Evolutionary conservation across 192 early-diverging fungal species (phyloP).

Genomic region (Rhizoclosmatium sp.): DNA sequence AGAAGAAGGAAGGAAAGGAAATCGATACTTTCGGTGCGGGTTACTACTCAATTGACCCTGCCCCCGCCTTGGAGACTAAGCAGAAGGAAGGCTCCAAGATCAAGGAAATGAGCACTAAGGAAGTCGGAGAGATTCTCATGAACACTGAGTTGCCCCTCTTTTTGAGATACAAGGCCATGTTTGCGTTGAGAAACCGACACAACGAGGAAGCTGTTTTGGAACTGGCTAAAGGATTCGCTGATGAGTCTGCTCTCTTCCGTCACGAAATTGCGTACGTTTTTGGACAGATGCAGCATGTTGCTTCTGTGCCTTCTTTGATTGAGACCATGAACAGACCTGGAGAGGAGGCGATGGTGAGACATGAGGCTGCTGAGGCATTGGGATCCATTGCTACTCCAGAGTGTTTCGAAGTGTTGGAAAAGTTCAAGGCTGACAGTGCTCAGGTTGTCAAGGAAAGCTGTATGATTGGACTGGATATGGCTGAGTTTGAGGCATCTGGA

Average conservation of each 20-base stretch:
- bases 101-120: slow-evolving; percentile 65
- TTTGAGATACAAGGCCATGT: slow-evolving; percentile 94
- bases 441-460: slow-evolving; percentile 91
- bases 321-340: slow-evolving; percentile 75
- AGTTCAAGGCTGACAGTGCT: slow-evolving; percentile 78
- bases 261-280: slow-evolving; percentile 96
- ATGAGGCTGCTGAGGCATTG: slow-evolving; percentile 96
- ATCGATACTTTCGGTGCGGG: slow-evolving; percentile 19
- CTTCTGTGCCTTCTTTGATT: slow-evolving; percentile 83
- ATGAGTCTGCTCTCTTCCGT: slow-evolving; percentile 82
- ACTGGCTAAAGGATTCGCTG: slow-evolving; percentile 84
- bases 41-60: slow-evolving; percentile 91
- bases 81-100: slow-evolving; percentile 3
- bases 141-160: slow-evolving; percentile 80
- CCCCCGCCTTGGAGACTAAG: slow-evolving; percentile 73
- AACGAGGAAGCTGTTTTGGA: slow-evolving; percentile 78
- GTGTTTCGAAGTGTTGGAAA: slow-evolving; percentile 74
- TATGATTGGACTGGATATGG: slow-evolving; percentile 95
- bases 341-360: slow-evolving; percentile 93
- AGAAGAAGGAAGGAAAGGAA: slow-evolving; percentile 12
- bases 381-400: slow-evolving; percentile 94
- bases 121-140: slow-evolving; percentile 71
- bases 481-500: slow-evolving; percentile 84
- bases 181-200: slow-evolving; percentile 89
- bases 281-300: slow-evolving; percentile 96